A percentile compares a stretch with the other conserved stretches of the same genome.
These are phyloP conservation scores for Tardiomyces depauwii DNA, from an alignment of 1,139 yeast species.

Conservation along the genomic window DNA sequence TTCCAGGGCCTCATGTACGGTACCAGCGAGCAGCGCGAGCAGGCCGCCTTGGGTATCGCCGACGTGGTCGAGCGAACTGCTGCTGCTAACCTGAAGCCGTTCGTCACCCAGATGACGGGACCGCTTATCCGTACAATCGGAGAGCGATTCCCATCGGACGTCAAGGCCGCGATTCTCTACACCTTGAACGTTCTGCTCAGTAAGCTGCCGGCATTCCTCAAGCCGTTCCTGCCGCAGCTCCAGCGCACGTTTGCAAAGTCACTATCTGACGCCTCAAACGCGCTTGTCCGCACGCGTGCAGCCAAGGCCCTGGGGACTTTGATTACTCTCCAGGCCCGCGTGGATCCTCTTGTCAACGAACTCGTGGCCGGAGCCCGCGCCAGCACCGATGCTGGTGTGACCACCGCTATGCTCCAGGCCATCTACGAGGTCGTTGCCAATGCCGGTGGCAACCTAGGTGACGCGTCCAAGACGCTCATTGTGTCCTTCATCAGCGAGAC, in stretches of 20 bases:
- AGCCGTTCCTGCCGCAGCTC: conserved; percentile 94
- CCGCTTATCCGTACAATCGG: conserved; percentile 97
- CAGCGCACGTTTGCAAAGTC: conserved; percentile 96
- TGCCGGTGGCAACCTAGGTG: conserved; percentile 71
- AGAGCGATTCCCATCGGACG: conserved; percentile 82
- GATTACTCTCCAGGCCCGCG: conserved; percentile 83
- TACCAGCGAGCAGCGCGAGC: conserved; percentile 68
- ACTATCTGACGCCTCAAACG: conserved; percentile 63
- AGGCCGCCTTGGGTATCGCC: conserved; percentile 82
- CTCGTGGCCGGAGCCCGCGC: conserved; percentile 64
- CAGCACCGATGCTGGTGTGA: conserved; percentile 52
- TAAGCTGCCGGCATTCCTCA: conserved; percentile 81
- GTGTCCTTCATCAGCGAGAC: conserved; percentile 61
- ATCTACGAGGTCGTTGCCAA: conserved; percentile 70
- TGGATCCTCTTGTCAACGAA: conserved; percentile 84
- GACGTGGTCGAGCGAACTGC: conserved; percentile 83
- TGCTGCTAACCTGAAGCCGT: conserved; percentile 66
- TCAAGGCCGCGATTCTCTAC: conserved; percentile 80
- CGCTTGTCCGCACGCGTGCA: conserved; percentile 69
- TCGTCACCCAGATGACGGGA: conserved; percentile 91
- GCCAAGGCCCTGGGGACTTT: conserved; percentile 82
- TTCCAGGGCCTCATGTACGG: conserved; percentile 96
- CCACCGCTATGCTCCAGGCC: conserved; percentile 78
- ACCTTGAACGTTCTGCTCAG: conserved; percentile 70
- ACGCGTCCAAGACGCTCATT: conserved; percentile 56